Base-by-base conservation (phyloP, 2,329 filamentous ascomycete genomes). In the Phaeomoniella chlamydospora region DNA sequence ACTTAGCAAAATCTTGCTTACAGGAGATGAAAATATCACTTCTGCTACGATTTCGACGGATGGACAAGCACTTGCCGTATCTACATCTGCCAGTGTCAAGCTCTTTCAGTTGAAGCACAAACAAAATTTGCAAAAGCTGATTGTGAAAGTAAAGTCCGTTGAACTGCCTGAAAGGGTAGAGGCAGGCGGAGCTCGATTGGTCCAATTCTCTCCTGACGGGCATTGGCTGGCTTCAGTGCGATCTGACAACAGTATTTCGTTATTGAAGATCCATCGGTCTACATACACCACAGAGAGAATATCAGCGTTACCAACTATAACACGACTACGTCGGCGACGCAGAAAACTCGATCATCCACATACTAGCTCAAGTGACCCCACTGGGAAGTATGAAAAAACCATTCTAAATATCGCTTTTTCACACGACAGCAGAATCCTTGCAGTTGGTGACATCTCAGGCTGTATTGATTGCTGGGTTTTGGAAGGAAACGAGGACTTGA, bases 401-500 rank as follows among this genome's bases (percentile, higher is more conserved):
- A 76, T 96, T 44, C 77, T 72, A 22, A 79, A 83, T 37, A 56
- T 79, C 16, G 68, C 77, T 2, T 94, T 96, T 55, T 87, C 86
- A 6, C 65, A 77, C 4, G 80, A 94, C 52, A 84, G 82, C 52
- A 75, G 71, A 44, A 72, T 93, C 42, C 62, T 96, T 33, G 86
- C 80, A 5, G 73, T 77, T 18, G 77, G 80, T 33, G 88, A 94
- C 54, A 59, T 94, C 36, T 77, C 80, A 31, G 90, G 90, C 31
- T 85, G 78, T 55, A 67, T 96, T 18, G 87, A 96, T 51, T 85
- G 79, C 13, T 98, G 87, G 82, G 61, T 85, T 2, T 58, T 93
- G 37, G 68, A 74, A 49, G 70, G 70, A 26, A 55, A 70, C 41
- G 64, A 70, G 46, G 68, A 73, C 44, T 43, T 51, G 2, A 60